Conservation (phyloP, 441 rosid species). For the Populus hybrid region DNA sequence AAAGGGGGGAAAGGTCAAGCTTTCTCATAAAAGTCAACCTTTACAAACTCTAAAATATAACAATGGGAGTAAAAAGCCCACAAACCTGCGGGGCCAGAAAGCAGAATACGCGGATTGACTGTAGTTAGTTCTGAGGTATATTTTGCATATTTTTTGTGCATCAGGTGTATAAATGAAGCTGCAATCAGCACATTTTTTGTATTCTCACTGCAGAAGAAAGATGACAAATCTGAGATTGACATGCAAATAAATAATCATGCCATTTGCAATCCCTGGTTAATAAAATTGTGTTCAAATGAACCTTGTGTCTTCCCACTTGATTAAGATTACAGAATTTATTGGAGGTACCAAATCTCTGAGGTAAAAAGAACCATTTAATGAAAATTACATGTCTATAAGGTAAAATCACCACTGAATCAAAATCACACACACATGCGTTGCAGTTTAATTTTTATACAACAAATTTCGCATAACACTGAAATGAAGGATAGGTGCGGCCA, state of each 20-base stretch:
- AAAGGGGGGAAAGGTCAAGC: slow-evolving; percentile 6
- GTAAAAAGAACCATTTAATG: background rate
- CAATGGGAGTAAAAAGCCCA: background rate
- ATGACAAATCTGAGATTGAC: background rate
- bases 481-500: too few species aligned
- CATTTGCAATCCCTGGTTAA: background rate
- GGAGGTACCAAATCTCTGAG: background rate
- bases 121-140: slow-evolving; percentile 69
- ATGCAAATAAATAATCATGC: background rate
- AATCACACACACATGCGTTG: background rate
- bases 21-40: background rate
- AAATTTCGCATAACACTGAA: background rate
- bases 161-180: slow-evolving; percentile 79
- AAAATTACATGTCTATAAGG: background rate
- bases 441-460: background rate
- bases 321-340: too few species aligned
- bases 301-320: background rate
- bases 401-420: background rate
- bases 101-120: slow-evolving; percentile 79
- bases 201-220: slow-evolving; percentile 52
- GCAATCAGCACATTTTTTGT: slow-evolving; percentile 79
- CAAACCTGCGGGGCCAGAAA: slow-evolving; percentile 93
- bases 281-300: background rate
- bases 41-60: background rate
- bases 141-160: slow-evolving; percentile 66